phyloP scores from a whole-genome alignment of 371 early-diverging fungal species.

The Apophysomyces variabilis region DNA sequence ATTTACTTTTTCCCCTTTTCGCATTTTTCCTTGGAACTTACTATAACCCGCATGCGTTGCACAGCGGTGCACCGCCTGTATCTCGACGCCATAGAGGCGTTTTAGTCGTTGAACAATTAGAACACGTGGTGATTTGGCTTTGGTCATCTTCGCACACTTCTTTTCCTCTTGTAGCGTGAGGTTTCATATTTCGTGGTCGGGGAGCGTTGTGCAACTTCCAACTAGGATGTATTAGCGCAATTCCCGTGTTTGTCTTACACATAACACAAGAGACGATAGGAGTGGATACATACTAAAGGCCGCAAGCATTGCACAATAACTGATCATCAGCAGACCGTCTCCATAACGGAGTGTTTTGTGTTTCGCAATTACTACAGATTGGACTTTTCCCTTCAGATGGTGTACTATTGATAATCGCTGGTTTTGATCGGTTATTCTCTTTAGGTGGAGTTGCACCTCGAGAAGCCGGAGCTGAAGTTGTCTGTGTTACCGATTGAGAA shows the following conservation, averaged over 20 bases:
- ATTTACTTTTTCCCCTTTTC: background rate
- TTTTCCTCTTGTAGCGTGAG: slow-evolving; percentile 6
- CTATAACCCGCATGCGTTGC: slow-evolving; percentile 96
- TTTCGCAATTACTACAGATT: slow-evolving; percentile 86
- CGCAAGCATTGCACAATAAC: slow-evolving; percentile 95
- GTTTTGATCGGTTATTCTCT: slow-evolving; percentile 3
- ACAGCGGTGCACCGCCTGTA: slow-evolving; percentile 74
- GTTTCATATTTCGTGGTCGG: slow-evolving; percentile 58
- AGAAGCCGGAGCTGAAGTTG: slow-evolving; percentile 2
- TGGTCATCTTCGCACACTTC: slow-evolving; percentile 23
- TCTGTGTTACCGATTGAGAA: background rate
- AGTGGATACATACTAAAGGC: slow-evolving; percentile 71
- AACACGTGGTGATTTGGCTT: slow-evolving; percentile 57
- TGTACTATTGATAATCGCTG: slow-evolving; percentile 19
- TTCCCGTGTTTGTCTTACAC: background rate
- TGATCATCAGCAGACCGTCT: slow-evolving; percentile 85
- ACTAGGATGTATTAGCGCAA: slow-evolving; percentile 18
- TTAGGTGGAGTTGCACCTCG: background rate
- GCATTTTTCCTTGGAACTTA: slow-evolving; percentile 36
- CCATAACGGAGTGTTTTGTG: slow-evolving; percentile 95
- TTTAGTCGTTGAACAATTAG: slow-evolving; percentile 81
- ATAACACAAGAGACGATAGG: slow-evolving; percentile 2
- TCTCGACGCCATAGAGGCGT: slow-evolving; percentile 95
- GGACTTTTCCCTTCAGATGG: slow-evolving; percentile 33
- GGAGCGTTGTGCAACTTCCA: slow-evolving; percentile 77